Evolutionary conservation across 2,329 filamentous ascomycete genomes (phyloP).

Genomic region (Beauveria sp.): DNA sequence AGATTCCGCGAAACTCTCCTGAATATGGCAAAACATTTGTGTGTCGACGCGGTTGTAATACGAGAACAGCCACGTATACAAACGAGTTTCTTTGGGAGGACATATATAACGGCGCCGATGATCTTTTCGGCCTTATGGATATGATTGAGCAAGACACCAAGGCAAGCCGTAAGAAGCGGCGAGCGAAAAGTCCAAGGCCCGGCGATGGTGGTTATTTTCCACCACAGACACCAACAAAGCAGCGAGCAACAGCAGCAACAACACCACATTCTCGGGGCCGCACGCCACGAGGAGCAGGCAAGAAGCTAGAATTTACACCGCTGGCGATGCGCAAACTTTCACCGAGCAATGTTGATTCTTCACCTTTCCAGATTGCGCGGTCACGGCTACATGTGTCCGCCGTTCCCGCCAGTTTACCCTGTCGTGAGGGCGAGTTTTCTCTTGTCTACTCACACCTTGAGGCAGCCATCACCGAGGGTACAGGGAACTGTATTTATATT

Average conservation of each 20-base stretch:
- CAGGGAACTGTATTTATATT: conserved; percentile 96
- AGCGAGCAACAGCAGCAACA: conserved; percentile 19
- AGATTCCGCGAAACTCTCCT: conserved; percentile 61
- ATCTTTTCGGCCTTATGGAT: conserved; percentile 59
- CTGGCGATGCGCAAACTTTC: conserved; percentile 82
- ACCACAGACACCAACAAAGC: conserved; percentile 32
- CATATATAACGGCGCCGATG: conserved; percentile 57
- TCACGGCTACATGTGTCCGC: conserved; percentile 88
- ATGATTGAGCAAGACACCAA: conserved; percentile 67
- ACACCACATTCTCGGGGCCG: conserved; percentile 25
- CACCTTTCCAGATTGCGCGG: conserved; percentile 86
- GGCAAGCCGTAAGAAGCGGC: conserved; percentile 39
- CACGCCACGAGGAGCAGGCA: conserved; percentile 34
- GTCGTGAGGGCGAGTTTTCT: conserved; percentile 84
- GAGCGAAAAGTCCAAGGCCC: conserved; percentile 25
- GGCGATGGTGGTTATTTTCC: conserved; percentile 25
- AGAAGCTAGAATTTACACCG: conserved; percentile 89
- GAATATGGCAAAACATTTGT: conserved; percentile 83
- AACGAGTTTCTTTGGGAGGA: conserved; percentile 91
- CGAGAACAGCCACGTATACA: conserved; percentile 81
- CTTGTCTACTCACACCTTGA: conserved; percentile 91
- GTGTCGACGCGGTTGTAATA: conserved; percentile 83
- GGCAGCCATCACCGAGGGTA: conserved; percentile 86
- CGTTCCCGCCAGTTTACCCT: conserved; percentile 81
- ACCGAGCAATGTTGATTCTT: conserved; percentile 64